A percentile compares a stretch with the other conserved stretches of the same genome.
phyloP scores from a whole-genome alignment of 768 basidiomycete genomes.

The Mycena alexandri region DNA sequence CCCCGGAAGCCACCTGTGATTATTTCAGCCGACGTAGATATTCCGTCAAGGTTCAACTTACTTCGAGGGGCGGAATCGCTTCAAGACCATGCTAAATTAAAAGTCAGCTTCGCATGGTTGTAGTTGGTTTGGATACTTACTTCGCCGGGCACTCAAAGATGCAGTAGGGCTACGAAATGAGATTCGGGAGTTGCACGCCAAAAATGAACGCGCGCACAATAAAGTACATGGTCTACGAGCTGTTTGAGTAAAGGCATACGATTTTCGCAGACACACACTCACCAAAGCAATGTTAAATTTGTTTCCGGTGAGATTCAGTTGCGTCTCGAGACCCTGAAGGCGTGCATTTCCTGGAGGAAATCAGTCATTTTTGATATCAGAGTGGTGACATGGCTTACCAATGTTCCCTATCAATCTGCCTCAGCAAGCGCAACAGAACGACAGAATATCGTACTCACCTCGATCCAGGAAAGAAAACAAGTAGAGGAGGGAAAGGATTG shows the following conservation, averaged over 20 bases:
- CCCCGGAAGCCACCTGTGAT: conserved; percentile 69
- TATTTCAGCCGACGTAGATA: conserved; percentile 16
- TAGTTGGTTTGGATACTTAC: conserved; percentile 48
- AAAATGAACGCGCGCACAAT: conserved; percentile 57
- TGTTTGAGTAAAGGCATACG: background rate
- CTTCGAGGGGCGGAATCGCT: conserved; percentile 75
- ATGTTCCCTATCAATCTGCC: conserved; percentile 62
- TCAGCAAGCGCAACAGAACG: background rate
- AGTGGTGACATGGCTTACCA: conserved; percentile 47
- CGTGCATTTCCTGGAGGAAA: conserved; percentile 68
- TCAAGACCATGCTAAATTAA: conserved; percentile 63
- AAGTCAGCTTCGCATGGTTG: conserved; percentile 23
- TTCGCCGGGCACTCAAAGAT: conserved; percentile 80
- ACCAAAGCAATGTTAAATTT: conserved; percentile 79
- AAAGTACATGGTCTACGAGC: conserved; percentile 73
- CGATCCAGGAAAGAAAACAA: conserved; percentile 75
- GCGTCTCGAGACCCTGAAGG: conserved; percentile 68
- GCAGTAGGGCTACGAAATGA: conserved; percentile 59
- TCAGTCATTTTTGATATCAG: background rate
- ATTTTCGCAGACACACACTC: background rate
- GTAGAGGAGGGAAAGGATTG: conserved; percentile 71
- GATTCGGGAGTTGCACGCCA: no score
- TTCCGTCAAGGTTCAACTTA: conserved; percentile 35
- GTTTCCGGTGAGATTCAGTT: conserved; percentile 69
- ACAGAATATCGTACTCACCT: conserved; percentile 48